Evolutionary conservation across 2,329 filamentous ascomycete genomes (phyloP).

Genomic region (Sporothrix brunneoviolacea): DNA sequence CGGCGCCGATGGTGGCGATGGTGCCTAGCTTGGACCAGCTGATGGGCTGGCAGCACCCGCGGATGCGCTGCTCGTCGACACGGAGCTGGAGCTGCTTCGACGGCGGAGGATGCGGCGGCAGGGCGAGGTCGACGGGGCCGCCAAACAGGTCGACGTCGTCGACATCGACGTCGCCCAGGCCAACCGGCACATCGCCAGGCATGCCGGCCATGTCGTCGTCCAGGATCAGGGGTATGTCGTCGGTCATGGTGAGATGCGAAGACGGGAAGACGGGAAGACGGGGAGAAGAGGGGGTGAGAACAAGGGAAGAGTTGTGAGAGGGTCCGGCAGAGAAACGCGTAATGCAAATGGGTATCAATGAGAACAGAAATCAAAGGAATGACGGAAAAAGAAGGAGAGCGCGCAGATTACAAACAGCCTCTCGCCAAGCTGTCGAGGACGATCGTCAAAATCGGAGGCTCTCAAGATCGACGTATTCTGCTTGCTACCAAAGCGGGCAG

Average conservation of each 20-base stretch:
- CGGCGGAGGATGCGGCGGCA: slow-evolving; percentile 40
- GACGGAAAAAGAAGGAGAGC: background rate
- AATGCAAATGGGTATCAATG: background rate
- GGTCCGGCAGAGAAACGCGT: no score
- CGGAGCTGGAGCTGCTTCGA: slow-evolving; percentile 64
- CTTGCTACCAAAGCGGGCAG: no score
- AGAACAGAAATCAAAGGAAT: background rate
- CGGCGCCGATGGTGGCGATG: slow-evolving; percentile 71
- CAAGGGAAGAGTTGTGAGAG: no score
- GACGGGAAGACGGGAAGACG: background rate
- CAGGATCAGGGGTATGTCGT: slow-evolving; percentile 14
- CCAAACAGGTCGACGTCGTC: slow-evolving; percentile 56
- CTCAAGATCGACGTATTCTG: no score
- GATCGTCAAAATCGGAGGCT: background rate
- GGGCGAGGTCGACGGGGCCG: slow-evolving; percentile 38
- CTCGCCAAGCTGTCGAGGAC: no score
- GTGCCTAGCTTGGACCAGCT: slow-evolving; percentile 85
- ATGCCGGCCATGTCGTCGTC: slow-evolving; percentile 33
- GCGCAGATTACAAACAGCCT: background rate
- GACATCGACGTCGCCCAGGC: slow-evolving; percentile 50
- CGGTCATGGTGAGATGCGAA: background rate
- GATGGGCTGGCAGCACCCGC: slow-evolving; percentile 77
- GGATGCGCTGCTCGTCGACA: slow-evolving; percentile 67
- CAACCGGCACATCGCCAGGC: slow-evolving; percentile 43
- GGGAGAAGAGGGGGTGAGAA: background rate